A percentile compares a stretch with the other conserved stretches of the same genome.
These are phyloP conservation scores for Ophiorrhiza pumila DNA, from an alignment of 257 asterid species.

Conservation along the genomic window DNA sequence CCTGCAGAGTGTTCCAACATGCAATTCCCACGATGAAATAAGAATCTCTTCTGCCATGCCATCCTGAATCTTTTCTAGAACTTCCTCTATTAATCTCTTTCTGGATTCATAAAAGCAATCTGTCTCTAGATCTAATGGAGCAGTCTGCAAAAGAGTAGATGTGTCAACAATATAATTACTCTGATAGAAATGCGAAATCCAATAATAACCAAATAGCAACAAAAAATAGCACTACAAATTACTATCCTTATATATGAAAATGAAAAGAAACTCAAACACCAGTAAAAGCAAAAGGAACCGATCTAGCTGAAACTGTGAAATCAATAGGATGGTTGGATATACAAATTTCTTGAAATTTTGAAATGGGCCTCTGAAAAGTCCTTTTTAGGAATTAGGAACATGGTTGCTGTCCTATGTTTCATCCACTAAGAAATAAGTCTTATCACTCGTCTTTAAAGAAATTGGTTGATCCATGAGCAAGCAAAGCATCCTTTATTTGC, in stretches of 20 bases:
- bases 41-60: slow-evolving; percentile 89
- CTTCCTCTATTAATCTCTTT: slow-evolving; percentile 58
- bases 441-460: not conserved
- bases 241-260: not conserved
- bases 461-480: not conserved
- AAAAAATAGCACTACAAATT: not conserved
- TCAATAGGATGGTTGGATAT: not conserved
- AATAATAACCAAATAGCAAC: not conserved
- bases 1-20: slow-evolving; percentile 66
- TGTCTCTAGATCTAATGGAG: slow-evolving; percentile 86
- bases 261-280: not conserved
- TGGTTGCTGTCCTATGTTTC: not conserved
- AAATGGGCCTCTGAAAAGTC: not conserved
- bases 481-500: not conserved
- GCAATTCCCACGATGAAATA: slow-evolving; percentile 66
- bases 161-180: not conserved
- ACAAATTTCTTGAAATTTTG: not conserved
- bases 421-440: not conserved
- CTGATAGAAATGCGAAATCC: not conserved
- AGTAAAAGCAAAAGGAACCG: too few species aligned
- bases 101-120: slow-evolving; percentile 74
- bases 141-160: slow-evolving; percentile 47
- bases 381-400: not conserved
- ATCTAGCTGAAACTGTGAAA: not conserved
- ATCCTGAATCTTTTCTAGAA: slow-evolving; percentile 51